These are phyloP conservation scores for Trichoderma semiorbis DNA, from an alignment of 2,329 filamentous ascomycete species.

Conservation along the genomic window DNA sequence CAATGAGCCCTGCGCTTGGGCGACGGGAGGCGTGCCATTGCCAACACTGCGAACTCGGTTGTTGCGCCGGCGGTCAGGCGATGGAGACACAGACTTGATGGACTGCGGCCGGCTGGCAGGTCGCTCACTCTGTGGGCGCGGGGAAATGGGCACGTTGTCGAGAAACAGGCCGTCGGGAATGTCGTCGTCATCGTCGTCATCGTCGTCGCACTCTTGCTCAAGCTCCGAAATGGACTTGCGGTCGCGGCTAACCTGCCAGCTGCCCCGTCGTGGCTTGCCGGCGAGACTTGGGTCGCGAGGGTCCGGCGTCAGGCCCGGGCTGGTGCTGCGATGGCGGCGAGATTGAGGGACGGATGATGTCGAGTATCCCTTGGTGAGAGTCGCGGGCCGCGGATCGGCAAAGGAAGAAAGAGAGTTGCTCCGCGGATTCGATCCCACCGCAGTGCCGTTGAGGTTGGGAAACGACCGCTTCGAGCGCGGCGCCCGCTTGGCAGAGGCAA, in stretches of 20 bases:
- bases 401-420: conserved; percentile 45
- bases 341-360: conserved; percentile 37
- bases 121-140: conserved; percentile 58
- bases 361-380: conserved; percentile 29
- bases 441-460: conserved; percentile 43
- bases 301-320: conserved; percentile 46
- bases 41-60: conserved; percentile 54
- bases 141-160: conserved; percentile 79
- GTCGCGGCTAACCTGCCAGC: conserved; percentile 65
- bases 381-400: conserved; percentile 34
- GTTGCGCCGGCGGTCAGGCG: conserved; percentile 50
- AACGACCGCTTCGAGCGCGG: conserved; percentile 41
- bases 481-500: conserved; percentile 30
- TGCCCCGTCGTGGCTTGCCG: conserved; percentile 53
- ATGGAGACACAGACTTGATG: conserved; percentile 39
- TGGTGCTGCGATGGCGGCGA: conserved; percentile 49
- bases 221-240: conserved; percentile 68
- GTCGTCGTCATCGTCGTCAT: conserved; percentile 71
- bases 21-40: conserved; percentile 61
- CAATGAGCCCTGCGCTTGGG: conserved; percentile 57
- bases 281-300: conserved; percentile 41
- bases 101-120: conserved; percentile 52
- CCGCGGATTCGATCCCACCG: conserved; percentile 47
- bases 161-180: conserved; percentile 76
- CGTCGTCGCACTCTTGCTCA: conserved; percentile 72